Evolutionary conservation across 805 yeast genomes (phyloP), one percentile per base, ranked within the genome.

Genomic region (Yarrowia sp.): DNA sequence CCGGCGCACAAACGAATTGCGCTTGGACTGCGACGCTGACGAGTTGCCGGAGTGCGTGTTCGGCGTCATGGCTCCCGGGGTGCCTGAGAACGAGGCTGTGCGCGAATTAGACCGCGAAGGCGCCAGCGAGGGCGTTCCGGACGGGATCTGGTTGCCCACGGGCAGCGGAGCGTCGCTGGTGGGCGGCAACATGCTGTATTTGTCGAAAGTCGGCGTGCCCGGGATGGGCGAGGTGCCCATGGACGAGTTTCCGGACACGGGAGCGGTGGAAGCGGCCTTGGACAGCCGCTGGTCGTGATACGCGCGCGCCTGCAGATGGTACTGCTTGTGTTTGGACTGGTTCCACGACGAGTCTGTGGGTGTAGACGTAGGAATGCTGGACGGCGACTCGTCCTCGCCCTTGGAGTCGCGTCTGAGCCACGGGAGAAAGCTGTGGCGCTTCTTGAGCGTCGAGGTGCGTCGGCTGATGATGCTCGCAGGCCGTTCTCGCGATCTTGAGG

Each of bases 381-480:
- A 16, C 10, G 6, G n/a, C n/a, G n/a, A 12, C 27, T 21, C 38
- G 21, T 47, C 38, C 22, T 35, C 42, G 7, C 36, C 42, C 32
- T 35, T 32, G 35, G 29, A 22, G 22, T 51, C 58, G 12, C 27
- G 9, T 24, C 24, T 51, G 29, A 55, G 36, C 61, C 61, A 55
- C 6, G 61, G 61, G 9, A 55, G 35, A 21, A 55, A 55, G 16
- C 38, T 27, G 47, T 55, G 46, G 13, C 61, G 61, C 10, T 39
- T 55, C 16, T 39, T 27, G 27, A 55, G 38, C 27, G 47, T 55
- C 9, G 47, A 38, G 6, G 47, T 27, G 1, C 47, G 35, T 21
- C 61, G 18, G 10, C 38, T 27, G 38, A 55, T 55, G 58, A 51
- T 51, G 12, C 42, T 33, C 8, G 58, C 41, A 0, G 58, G 58